phyloP scores from a whole-genome alignment of 371 early-diverging fungal species.

The Mortierella sp. region DNA sequence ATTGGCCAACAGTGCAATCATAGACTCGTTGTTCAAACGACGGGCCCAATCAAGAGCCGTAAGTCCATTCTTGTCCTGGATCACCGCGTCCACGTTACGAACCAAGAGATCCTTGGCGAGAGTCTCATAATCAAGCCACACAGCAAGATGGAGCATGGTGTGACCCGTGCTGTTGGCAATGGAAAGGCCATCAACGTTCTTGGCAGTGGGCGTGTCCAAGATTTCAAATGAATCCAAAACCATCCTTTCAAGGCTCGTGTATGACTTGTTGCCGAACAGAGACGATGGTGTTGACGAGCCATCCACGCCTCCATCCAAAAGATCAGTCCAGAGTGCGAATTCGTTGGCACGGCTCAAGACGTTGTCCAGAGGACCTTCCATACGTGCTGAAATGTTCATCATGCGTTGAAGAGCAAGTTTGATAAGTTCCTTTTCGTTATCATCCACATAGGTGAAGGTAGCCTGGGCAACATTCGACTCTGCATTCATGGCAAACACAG shows the following conservation, averaged over 20 bases:
- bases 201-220: conserved; percentile 22
- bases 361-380: conserved; percentile 45
- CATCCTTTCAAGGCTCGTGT: conserved; percentile 34
- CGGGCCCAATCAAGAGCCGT: conserved; percentile 37
- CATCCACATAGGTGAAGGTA: conserved; percentile 47
- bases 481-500: conserved; percentile 47
- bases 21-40: conserved; percentile 24
- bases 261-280: conserved; percentile 1
- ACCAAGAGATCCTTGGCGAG: conserved; percentile 33
- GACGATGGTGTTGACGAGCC: conserved; percentile 12
- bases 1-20: conserved; percentile 28
- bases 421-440: conserved; percentile 54
- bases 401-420: conserved; percentile 49
- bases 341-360: conserved; percentile 45
- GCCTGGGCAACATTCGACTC: conserved; percentile 34
- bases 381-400: conserved; percentile 42
- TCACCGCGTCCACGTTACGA: conserved; percentile 24
- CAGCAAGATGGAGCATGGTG: conserved; percentile 48
- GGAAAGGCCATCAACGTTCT: conserved; percentile 36
- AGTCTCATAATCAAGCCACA: conserved; percentile 26
- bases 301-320: conserved; percentile 26
- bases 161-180: conserved; percentile 43
- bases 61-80: conserved; percentile 46
- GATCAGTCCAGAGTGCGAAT: conserved; percentile 47
- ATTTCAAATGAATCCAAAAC: conserved; percentile 38